Base-by-base conservation (phyloP, 495 filamentous ascomycete genomes). In the Tuber borchii region DNA sequence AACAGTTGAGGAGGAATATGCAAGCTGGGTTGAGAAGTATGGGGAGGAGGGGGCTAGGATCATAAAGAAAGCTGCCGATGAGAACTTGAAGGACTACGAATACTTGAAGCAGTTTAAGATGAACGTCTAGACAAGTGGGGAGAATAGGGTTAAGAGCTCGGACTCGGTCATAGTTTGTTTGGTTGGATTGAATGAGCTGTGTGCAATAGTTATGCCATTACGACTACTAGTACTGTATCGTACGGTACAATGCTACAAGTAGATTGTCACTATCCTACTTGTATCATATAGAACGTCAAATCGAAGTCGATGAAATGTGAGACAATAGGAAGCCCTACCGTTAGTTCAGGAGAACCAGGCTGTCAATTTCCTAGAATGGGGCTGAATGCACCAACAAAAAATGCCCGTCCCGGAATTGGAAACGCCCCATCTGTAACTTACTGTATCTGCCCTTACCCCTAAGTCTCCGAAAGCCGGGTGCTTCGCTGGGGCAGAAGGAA, bases 81-180 rank as follows among this genome's bases (percentile, higher is more conserved):
- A 87, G 69, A 96, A 94, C 84, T 87, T 95, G 77, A 85, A 85
- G n/a, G 90, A 97, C 83, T 98, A 97, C 80, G 89, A 96, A 84
- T 96, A 96, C 83, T 84, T 98, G 85, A 97, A 95, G 89, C 87
- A 89, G 78, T 98, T 96, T 84, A 92, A 92, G 73, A 86, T 97
- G 80, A 90, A 90, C 78, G 85, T 89, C n/a, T 87, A 85, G 73
- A 37, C 48, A 16, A 42, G 56, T n/a, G 69, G 46, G 43, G 37
- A 19, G 20, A 34, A 65, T 1, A 17, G 26, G 56, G 26, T 3
- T 34, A 31, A 31, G n/a, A 26, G 26, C 26, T 31, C 14, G 56
- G 26, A 9, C 0, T 34, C 16, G 4, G 14, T 8, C 34, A 8
- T 65, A 34, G 26, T 65, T 65, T 34, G 14, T 34, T 65, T 34